Conservation (phyloP, 441 rosid genomes). For the Adansonia grandidieri region DNA sequence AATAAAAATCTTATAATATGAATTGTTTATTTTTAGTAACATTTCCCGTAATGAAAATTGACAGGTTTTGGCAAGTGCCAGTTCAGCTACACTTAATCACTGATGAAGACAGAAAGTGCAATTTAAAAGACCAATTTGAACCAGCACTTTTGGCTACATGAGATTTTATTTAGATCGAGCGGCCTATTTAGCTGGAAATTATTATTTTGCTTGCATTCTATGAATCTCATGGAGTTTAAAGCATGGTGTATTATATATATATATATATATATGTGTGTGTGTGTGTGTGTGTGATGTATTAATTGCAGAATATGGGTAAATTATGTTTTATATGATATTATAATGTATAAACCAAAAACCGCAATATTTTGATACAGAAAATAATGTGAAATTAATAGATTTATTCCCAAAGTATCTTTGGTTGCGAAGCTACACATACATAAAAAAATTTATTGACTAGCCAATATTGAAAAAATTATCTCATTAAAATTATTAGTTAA, state of each 20-base stretch:
- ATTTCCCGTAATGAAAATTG: slow-evolving; percentile 11
- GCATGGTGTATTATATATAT: not conserved
- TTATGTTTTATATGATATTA: not conserved
- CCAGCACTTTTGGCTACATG: not conserved
- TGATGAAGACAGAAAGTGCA: not conserved
- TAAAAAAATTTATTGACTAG: no score
- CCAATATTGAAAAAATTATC: no score
- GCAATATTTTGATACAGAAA: no score
- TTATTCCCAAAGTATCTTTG: no score
- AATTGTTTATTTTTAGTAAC: not conserved
- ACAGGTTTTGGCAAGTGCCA: slow-evolving; percentile 40
- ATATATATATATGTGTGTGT: not conserved
- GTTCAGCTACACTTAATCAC: slow-evolving; percentile 29
- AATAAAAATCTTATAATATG: not conserved
- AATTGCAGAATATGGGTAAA: not conserved
- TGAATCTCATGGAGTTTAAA: not conserved
- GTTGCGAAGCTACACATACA: no score
- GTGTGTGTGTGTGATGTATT: no score
- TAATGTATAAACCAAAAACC: no score
- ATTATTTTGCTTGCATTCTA: not conserved
- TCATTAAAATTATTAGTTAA: no score
- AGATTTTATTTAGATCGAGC: not conserved
- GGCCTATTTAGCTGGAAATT: no score
- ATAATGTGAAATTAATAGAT: no score
- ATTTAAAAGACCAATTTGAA: not conserved